A percentile compares a stretch with the other conserved stretches of the same genome.
Evolutionary conservation across 225 moss, liverwort and hornwort genomes (phyloP).

Genomic region (Neckera pumila): DNA sequence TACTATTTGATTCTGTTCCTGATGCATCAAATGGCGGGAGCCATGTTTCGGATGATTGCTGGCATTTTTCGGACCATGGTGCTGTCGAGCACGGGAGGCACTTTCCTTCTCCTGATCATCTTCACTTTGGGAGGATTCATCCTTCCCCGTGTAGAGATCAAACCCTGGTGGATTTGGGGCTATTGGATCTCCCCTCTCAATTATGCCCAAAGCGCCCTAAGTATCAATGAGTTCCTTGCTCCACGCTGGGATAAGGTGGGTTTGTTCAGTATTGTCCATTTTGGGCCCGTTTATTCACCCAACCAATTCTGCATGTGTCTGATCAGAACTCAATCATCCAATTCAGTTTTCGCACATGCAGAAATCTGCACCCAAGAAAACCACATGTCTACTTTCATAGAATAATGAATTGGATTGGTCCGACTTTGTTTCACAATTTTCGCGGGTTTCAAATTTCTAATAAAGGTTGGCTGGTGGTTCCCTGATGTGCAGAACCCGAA

Average conservation of each 20-base stretch:
- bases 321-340: neutral
- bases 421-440: neutral
- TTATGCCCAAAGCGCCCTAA: constrained; percentile 32
- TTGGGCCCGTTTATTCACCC: no score
- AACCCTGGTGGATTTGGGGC: constrained; percentile 60
- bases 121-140: constrained; percentile 47
- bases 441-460: neutral
- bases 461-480: neutral
- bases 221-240: constrained; percentile 40
- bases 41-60: constrained; percentile 57
- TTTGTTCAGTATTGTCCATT: neutral
- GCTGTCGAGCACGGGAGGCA: constrained; percentile 39
- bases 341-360: neutral
- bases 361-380: neutral
- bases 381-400: neutral
- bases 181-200: constrained; percentile 53
- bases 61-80: constrained; percentile 52
- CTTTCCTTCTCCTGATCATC: constrained; percentile 39
- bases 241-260: constrained; percentile 40
- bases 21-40: constrained; percentile 47
- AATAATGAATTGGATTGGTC: neutral
- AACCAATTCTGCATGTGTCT: neutral
- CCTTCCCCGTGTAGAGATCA: constrained; percentile 26
- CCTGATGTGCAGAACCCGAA: constrained; percentile 1
- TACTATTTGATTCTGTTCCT: constrained; percentile 42